Percentiles rank a stretch among this genome's conserved stretches.
These are phyloP conservation scores for Metschnikowia lochheadii DNA, from an alignment of 805 yeast species.

Conservation along the genomic window DNA sequence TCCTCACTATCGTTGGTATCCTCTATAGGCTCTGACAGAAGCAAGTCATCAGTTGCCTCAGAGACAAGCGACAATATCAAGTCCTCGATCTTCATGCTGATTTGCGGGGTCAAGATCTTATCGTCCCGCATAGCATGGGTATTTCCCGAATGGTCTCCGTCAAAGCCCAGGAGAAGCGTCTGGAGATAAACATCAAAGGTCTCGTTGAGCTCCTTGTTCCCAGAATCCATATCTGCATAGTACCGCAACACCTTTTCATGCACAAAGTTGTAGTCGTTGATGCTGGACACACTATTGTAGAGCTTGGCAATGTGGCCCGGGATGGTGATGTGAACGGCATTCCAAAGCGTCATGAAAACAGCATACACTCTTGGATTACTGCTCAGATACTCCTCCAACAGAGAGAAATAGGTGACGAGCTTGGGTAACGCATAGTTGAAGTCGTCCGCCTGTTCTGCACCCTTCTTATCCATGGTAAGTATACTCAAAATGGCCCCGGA, in stretches of 20 bases:
- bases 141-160: conserved; percentile 3
- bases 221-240: conserved; percentile 14
- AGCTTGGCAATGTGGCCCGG: conserved; percentile 20
- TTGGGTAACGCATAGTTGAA: conserved; percentile 17
- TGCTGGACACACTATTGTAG: conserved; percentile 23
- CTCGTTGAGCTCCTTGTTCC: conserved; percentile 4
- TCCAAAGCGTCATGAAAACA: conserved; percentile 27
- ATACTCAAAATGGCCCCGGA: conserved; percentile 37
- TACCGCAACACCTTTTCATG: conserved; percentile 22
- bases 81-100: conserved; percentile 23
- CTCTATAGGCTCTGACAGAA: conserved; percentile 8
- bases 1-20: conserved; percentile 12
- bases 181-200: conserved; percentile 14
- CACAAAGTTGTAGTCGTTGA: conserved; percentile 26
- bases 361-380: conserved; percentile 16
- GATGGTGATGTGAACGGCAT: conserved; percentile 17
- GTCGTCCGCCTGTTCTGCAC: conserved; percentile 16
- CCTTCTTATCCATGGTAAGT: conserved; percentile 21
- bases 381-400: conserved; percentile 22
- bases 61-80: conserved; percentile 17
- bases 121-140: conserved; percentile 3
- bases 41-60: conserved; percentile 8
- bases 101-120: conserved; percentile 19
- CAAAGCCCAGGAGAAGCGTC: conserved; percentile 10
- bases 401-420: conserved; percentile 23